Evolutionary conservation across 305 asterid species (phyloP), one percentile per base, ranked within the genome.

Genomic region (Nicotiana rustica): DNA sequence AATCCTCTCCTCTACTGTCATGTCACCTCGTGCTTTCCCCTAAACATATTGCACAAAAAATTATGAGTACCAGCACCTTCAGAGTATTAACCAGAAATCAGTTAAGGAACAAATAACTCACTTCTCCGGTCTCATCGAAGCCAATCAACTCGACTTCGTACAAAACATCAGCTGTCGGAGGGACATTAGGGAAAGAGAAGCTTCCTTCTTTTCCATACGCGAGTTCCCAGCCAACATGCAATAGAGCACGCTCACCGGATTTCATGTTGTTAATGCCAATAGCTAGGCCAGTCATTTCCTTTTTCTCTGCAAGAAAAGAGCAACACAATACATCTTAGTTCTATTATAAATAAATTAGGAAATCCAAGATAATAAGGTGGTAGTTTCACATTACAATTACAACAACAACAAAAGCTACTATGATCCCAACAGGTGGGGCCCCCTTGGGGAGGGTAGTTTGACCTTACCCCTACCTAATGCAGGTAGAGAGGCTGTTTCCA

Each of bases 1-100:
- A 66, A 96, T 96, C 84, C 99, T 92, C 90, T 96, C 99, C 91
- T 96, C 99, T 36, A 94, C 99, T 21, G 99, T 94, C 99, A 96
- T 94, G 92, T 96, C 99, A 75, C 95, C 84, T 35, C 97, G 97
- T 81, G 98, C 89, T 89, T 96, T 96, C 60, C 98, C 98, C 98
- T 96, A 57, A 79, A 81, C 64, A 86, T 87, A 84, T 78, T 57
- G 47, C 83, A 14, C 49, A 47, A 31, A 31, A 55, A 12, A 29
- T 18, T 29, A 18, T 19, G 18, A 44, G 56, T 29, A 13, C 33
- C 60, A 66, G 60, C 29, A 79, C n/a, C 17, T 15, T 64, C 6
- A 6, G 19, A 49, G 71, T 59, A 66, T 31, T 67, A 57, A 70
- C 14, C 68, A 77, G 56, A 78, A 61, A 82, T 81, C 57, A 67